Base-by-base conservation (phyloP, 768 basidiomycete genomes). In the Boletus rubroflammeus region DNA sequence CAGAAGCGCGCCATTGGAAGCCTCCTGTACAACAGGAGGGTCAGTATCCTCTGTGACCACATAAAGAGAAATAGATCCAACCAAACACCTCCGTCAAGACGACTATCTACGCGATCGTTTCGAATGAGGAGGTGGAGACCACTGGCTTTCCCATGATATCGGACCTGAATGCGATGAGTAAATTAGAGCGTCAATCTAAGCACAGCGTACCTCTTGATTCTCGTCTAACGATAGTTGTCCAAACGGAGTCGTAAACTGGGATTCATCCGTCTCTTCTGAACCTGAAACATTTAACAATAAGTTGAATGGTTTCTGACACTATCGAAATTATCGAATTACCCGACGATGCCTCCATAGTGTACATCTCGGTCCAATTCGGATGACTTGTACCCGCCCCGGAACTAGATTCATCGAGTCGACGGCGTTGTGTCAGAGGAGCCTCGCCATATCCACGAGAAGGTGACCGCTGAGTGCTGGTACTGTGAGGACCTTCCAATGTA, bases 81-180 rank as follows among this genome's bases (percentile, higher is more conserved):
- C 85, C 85, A 87, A 61, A 85, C 76, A 17, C 86, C 85, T 15
- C 86, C 85, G 53, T 84, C 80, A 59, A 81, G 81, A 50, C 86
- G 81, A 54, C 81, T 79, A 59, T 90, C 86, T 32, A 81, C 80
- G 25, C 88, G 81, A 57, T 81, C 78, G 51, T 78, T 84, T 50
- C 80, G 76, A 17, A 81, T 81, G n/a, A 93, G 76, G 31, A 93
- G 74, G 57, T 90, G 85, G 26, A 93, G 73, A 8, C 91, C 91
- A 60, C 86, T 86, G 3, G 81, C 76, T 70, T 83, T 79, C 14
- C 91, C 89, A 54, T 94, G 93, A 65, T 86, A 95, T 53, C 93
- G 86, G 42, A 95, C 81, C 84, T 95, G 65, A 17, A n/a, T 32
- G 47, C 3, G 6, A 25, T 68, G 50, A 66, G 57, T 42, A 56